Base-by-base conservation (phyloP, 2,329 filamentous ascomycete genomes). In the Emmonsia crescens region DNA sequence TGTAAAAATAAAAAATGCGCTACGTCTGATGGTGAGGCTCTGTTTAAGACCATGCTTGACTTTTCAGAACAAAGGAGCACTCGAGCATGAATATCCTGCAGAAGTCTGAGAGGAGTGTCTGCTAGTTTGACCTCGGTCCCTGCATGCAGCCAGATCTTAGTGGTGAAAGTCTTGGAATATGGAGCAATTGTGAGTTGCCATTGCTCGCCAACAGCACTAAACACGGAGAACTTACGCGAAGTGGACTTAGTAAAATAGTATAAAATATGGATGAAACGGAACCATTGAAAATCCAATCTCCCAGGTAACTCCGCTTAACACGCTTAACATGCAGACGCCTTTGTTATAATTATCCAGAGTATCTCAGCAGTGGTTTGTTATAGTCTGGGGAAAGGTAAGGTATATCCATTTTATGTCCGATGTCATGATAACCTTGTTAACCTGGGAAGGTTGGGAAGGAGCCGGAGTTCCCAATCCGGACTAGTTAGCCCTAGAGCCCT, bases 201-300 rank as follows among this genome's bases (percentile, higher is more conserved):
- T n/a, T n/a, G n/a, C n/a, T n/a, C n/a, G n/a, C n/a, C n/a, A 55
- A 40, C 24, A 57, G 55, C 24, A 44, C 55, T 44, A 46, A 57
- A 31, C 21, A 44, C 21, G 55, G 55, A 57, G 38, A n/a, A 42
- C 8, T 57, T 57, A 21, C 24, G 38, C 36, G 38, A 44, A 44
- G 38, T 57, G 38, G 55, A 57, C 46, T 29, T 44, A 24, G 21
- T 57, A 16, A 44, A n/a, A 27, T 27, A 24, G 19, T 12, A 9
- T 19, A 56, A 56, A 27, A 19, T 16, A 14, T 56, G 31, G 54
- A 38, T 42, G 54, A 56, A 56, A 56, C 54, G 49, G 49, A 27
- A 5, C 49, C 14, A 33, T 52, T 52, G 27, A 52, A 5, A 29
- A 29, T 14, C 14, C 16, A 51, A 55, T 38, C 31, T 36, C 31